A percentile compares a stretch with the other conserved stretches of the same genome.
These are phyloP conservation scores for Rhodotorula mucilaginosa DNA, from an alignment of 1,284 basidiomycete genomes.

Conservation along the genomic window DNA sequence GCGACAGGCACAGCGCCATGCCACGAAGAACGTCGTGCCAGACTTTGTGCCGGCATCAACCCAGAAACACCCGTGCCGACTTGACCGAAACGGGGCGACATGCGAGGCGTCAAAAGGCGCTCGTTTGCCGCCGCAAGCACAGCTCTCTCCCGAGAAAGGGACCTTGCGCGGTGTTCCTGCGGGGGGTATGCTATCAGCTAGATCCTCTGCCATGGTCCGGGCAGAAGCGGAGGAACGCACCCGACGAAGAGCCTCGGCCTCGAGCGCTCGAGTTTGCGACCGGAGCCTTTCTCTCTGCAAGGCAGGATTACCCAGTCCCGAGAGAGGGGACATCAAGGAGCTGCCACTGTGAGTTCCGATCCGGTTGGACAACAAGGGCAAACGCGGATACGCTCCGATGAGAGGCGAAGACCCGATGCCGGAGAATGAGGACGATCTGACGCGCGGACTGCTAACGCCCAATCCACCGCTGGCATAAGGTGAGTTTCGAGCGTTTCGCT, in stretches of 20 bases:
- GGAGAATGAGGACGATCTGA: constrained; percentile 16
- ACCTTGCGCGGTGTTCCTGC: constrained; percentile 3
- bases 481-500: neutral
- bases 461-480: neutral
- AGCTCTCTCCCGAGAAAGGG: constrained; percentile 4
- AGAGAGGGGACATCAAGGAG: neutral
- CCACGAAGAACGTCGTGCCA: neutral
- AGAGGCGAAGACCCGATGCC: neutral
- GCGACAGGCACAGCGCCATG: neutral
- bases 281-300: constrained; percentile 8
- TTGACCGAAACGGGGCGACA: neutral
- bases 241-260: constrained; percentile 13
- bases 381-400: neutral
- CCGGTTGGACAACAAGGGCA: neutral
- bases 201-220: no score
- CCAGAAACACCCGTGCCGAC: neutral
- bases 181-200: no score
- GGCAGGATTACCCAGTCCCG: neutral
- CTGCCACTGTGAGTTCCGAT: neutral
- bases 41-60: no score
- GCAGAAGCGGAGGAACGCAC: neutral
- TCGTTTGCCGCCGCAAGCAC: constrained; percentile 6
- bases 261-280: constrained; percentile 4
- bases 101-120: constrained; percentile 6
- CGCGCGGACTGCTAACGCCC: neutral